Conservation (phyloP, 2,329 filamentous ascomycete species). For the Stenocarpella maydis region DNA sequence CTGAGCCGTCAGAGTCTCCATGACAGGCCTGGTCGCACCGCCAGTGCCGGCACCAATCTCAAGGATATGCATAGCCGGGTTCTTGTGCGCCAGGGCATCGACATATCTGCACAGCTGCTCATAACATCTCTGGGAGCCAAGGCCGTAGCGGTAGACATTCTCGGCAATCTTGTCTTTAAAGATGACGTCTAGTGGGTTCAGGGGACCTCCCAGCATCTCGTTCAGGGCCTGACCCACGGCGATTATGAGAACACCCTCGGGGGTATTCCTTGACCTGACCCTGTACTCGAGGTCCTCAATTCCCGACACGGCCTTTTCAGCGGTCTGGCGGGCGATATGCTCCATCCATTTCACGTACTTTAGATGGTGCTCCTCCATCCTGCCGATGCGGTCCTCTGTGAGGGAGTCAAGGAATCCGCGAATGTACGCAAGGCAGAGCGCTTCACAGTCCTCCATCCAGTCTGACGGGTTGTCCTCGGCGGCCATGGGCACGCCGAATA, state of each 20-base stretch:
- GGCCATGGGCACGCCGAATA: slow-evolving; percentile 34
- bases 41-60: slow-evolving; percentile 50
- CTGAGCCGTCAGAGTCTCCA: slow-evolving; percentile 37
- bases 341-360: slow-evolving; percentile 35
- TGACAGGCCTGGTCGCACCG: slow-evolving; percentile 41
- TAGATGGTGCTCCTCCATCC: slow-evolving; percentile 35
- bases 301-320: background rate
- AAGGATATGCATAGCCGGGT: slow-evolving; percentile 45
- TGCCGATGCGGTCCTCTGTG: slow-evolving; percentile 6
- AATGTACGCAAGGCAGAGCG: slow-evolving; percentile 32
- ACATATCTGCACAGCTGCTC: slow-evolving; percentile 38
- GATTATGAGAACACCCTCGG: slow-evolving; percentile 38
- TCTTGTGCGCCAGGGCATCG: slow-evolving; percentile 42
- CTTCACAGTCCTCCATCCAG: slow-evolving; percentile 37
- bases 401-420: slow-evolving; percentile 29
- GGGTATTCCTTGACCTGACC: slow-evolving; percentile 29
- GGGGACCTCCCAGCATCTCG: slow-evolving; percentile 39
- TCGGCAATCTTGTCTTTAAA: slow-evolving; percentile 41
- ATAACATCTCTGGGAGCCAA: slow-evolving; percentile 37
- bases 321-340: slow-evolving; percentile 21
- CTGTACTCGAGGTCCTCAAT: slow-evolving; percentile 33
- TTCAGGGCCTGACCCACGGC: slow-evolving; percentile 39
- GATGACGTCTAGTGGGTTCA: slow-evolving; percentile 43
- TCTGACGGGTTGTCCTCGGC: slow-evolving; percentile 34
- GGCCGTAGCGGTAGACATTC: slow-evolving; percentile 39